Evolutionary conservation across 2,329 filamentous ascomycete genomes (phyloP), one percentile per base, ranked within the genome.

Genomic region (Colletotrichum agaves): DNA sequence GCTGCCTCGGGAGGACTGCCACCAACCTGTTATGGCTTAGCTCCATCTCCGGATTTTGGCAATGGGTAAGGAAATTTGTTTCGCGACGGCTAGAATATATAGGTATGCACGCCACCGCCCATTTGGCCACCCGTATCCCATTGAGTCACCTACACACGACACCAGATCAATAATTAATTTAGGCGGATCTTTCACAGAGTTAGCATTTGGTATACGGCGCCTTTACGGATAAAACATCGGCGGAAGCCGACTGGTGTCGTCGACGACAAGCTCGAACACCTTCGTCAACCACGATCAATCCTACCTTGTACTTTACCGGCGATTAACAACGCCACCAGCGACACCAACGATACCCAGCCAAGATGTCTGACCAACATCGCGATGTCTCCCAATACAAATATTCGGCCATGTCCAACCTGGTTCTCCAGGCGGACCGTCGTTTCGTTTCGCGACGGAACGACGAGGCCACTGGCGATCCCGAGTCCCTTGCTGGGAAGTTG

Each of bases 331-430:
- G 33, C 8, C 12, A 37, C 33, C 33, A 37, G 12, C 55, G 23
- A 63, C 44, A 61, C 61, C 64, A 31, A 63, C 47, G 13, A 68
- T 12, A 68, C 55, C 71, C 74, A 75, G 76, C 72, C 79, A 86
- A 78, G 66, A 94, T 95, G 93, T 87, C 91, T 80, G 92, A 90
- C 79, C 85, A 88, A 80, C 85, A 90, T 76, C 88, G 88, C 81
- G 89, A 96, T 91, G 92, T 97, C 76, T 94, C 93, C 81, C 94
- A 97, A 83, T 98, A 97, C 88, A 98, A 98, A 83, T 97, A 98
- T 88, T 94, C 94, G 90, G 94, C 93, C 81, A 98, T 99, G 96
- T 99, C 96, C 84, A 99, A 99, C 90, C 91, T 99, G 93, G 96
- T 99, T 78, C 93, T 99, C 89, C 96, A 99, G 92, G 94, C 94